phyloP scores from a whole-genome alignment of 148 eudicot species.

The Heliosperma pusillum region DNA sequence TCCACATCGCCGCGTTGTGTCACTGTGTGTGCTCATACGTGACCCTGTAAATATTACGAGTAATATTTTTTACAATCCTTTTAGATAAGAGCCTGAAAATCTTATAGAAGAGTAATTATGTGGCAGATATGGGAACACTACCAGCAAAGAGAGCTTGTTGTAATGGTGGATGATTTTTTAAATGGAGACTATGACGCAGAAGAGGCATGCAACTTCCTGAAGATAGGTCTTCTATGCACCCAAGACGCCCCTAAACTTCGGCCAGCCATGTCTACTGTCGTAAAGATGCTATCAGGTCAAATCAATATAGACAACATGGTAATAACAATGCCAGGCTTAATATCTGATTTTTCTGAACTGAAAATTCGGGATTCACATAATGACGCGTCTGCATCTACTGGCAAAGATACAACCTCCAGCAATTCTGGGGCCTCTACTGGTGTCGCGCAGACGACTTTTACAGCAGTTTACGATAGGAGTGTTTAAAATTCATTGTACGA shows the following conservation, averaged over 20 bases:
- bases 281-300: constrained; percentile 41
- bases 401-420: constrained; percentile 25
- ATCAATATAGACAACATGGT: constrained; percentile 13
- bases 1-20: neutral
- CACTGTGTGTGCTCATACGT: neutral
- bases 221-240: constrained; percentile 51
- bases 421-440: constrained; percentile 29
- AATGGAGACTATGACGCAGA: constrained; percentile 35
- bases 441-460: constrained; percentile 28
- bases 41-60: too few relatives aligned
- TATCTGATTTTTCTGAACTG: constrained; percentile 38
- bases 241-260: constrained; percentile 49
- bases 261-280: constrained; percentile 45
- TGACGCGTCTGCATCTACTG: constrained; percentile 10
- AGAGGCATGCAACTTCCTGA: constrained; percentile 43
- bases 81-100: neutral
- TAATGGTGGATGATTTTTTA: constrained; percentile 33
- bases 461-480: constrained; percentile 33
- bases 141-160: constrained; percentile 28
- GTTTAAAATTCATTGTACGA: constrained; percentile 10
- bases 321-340: constrained; percentile 40
- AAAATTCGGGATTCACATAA: constrained; percentile 21
- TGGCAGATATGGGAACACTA: constrained; percentile 41
- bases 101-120: neutral
- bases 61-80: too few relatives aligned